phyloP scores from a whole-genome alignment of 106 monocot genomes.

The Hemerocallis citrina region DNA sequence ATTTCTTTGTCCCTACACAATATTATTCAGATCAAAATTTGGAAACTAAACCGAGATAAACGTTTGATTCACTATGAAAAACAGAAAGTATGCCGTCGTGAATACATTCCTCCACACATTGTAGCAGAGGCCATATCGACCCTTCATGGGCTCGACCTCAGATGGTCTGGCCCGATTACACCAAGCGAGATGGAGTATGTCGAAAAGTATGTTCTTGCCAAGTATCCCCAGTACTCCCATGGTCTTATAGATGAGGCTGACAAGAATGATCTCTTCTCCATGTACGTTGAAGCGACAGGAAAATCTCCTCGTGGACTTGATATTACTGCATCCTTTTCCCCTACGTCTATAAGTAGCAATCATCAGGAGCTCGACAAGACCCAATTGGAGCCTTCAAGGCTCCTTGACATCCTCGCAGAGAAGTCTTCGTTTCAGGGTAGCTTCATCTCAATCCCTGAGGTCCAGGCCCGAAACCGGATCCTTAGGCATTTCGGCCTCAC shows the following conservation, averaged over 20 bases:
- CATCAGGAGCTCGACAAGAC: conserved; percentile 37
- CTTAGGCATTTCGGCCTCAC: conserved; percentile 40
- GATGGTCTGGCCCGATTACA: conserved; percentile 68
- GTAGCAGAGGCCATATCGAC: conserved; percentile 64
- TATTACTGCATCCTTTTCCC: conserved; percentile 1
- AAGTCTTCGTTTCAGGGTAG: conserved; percentile 50
- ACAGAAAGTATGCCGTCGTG: conserved; percentile 49
- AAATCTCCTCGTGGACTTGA: conserved; percentile 15
- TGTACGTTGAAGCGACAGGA: conserved; percentile 4
- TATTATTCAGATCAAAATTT: not conserved
- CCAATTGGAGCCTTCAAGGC: conserved; percentile 41
- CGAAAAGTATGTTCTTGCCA: conserved; percentile 49
- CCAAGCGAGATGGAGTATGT: conserved; percentile 55
- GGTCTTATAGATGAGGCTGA: conserved; percentile 52
- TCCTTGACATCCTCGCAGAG: conserved; percentile 52
- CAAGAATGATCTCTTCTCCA: conserved; percentile 38
- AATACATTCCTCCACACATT: conserved; percentile 59
- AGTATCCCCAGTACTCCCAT: conserved; percentile 64
- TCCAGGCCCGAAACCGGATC: conserved; percentile 46
- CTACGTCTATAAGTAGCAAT: conserved; percentile 16
- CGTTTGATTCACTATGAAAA: not conserved
- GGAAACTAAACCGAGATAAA: not conserved
- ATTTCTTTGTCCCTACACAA: not conserved
- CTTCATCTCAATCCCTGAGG: conserved; percentile 59
- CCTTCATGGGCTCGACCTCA: conserved; percentile 49